Percentiles rank a stretch among this genome's conserved stretches.
phyloP scores from a whole-genome alignment of 225 moss, liverwort and hornwort species.

The Physcomitrium patens region DNA sequence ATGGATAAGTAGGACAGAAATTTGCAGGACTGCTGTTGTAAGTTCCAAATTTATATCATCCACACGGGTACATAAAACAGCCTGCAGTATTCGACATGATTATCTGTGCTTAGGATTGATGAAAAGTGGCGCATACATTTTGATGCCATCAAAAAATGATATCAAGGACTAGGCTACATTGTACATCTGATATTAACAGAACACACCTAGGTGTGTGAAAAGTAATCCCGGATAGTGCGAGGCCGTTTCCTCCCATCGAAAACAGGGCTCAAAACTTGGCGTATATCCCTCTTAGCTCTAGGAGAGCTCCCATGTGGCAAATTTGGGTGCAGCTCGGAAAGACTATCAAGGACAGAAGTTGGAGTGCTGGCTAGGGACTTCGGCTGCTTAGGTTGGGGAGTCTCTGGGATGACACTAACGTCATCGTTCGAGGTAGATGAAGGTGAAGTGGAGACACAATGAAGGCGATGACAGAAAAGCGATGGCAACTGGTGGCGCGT shows the following conservation, averaged over 20 bases:
- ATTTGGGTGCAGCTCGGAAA: conserved; percentile 48
- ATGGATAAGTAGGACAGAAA: too few species aligned
- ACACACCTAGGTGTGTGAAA: conserved; percentile 18
- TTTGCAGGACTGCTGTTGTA: neutral
- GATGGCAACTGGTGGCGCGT: conserved; percentile 45
- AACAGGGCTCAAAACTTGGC: conserved; percentile 29
- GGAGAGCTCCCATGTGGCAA: conserved; percentile 22
- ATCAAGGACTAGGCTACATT: neutral
- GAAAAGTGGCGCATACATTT: conserved; percentile 1
- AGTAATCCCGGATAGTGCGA: conserved; percentile 58
- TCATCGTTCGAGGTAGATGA: conserved; percentile 22
- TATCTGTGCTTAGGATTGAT: neutral
- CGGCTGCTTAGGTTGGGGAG: conserved; percentile 23
- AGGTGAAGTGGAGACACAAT: conserved; percentile 45
- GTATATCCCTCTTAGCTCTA: conserved; percentile 18
- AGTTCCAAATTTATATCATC: conserved; percentile 6
- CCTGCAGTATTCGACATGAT: conserved; percentile 31
- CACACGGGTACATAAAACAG: neutral
- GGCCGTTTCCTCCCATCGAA: conserved; percentile 51
- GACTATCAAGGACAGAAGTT: conserved; percentile 35
- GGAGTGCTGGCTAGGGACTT: conserved; percentile 23
- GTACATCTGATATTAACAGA: neutral
- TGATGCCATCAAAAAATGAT: conserved; percentile 20
- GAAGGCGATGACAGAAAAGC: conserved; percentile 45
- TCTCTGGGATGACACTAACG: conserved; percentile 17